Percentiles rank a stretch among this genome's conserved stretches.
phyloP scores from a whole-genome alignment of 371 early-diverging fungal species.

The Smittium mucronatum region DNA sequence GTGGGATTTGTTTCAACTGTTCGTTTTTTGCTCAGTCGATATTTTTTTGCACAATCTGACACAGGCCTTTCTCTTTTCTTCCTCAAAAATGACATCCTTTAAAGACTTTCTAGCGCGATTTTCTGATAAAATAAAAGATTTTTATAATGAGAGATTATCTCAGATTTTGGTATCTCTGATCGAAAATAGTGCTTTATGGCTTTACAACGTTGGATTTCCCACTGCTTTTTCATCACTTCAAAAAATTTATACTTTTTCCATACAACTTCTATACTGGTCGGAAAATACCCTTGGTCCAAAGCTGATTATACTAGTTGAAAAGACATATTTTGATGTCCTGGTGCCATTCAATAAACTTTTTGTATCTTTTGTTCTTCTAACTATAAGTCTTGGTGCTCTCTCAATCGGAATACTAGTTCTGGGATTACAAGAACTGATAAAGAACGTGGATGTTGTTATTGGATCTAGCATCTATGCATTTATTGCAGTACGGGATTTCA shows the following conservation, averaged over 20 bases:
- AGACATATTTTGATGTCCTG: background rate
- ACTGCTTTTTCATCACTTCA: background rate
- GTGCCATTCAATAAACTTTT: background rate
- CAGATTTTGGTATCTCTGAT: background rate
- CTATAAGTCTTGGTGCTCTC: background rate
- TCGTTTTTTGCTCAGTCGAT: background rate
- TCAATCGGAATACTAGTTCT: background rate
- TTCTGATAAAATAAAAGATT: background rate
- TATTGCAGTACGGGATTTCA: too few species aligned
- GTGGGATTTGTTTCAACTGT: background rate
- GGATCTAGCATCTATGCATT: too few species aligned
- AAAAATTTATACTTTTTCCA: background rate
- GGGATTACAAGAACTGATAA: too few species aligned
- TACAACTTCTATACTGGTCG: background rate
- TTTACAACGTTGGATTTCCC: background rate
- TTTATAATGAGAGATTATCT: background rate
- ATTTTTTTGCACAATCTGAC: background rate
- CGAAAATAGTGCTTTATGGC: background rate
- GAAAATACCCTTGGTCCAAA: background rate
- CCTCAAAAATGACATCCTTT: background rate
- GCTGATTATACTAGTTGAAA: background rate
- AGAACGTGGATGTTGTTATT: too few species aligned
- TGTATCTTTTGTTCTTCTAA: background rate
- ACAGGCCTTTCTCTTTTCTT: background rate
- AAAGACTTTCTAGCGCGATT: background rate